Evolutionary conservation across 805 yeast species (phyloP).

Genomic region (Wickerhamomyces ciferrii): DNA sequence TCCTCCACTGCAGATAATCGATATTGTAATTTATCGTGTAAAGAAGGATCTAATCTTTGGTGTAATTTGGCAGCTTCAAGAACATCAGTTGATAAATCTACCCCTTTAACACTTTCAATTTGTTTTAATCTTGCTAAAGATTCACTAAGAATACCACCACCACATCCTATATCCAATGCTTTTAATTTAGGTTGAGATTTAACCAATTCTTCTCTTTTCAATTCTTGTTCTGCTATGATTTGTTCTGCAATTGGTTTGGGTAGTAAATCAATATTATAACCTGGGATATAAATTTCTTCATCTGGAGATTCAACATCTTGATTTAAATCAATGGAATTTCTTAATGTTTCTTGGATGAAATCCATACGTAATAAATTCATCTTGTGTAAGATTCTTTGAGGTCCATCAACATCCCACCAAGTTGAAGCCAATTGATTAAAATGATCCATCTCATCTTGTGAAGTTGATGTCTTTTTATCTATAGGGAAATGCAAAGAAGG

Average conservation of each 20-base stretch:
- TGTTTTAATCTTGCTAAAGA: conserved; percentile 73
- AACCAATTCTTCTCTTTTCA: conserved; percentile 33
- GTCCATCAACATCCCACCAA: conserved; percentile 98
- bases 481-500: not conserved
- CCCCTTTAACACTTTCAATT: conserved; percentile 64
- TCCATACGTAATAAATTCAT: conserved; percentile 92
- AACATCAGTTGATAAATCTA: conserved; percentile 84
- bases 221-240: conserved; percentile 46
- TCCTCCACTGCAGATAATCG: conserved; percentile 59
- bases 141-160: conserved; percentile 94
- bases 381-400: conserved; percentile 89
- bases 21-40: conserved; percentile 54
- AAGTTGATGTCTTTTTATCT: conserved; percentile 29
- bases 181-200: conserved; percentile 26
- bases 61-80: conserved; percentile 75
- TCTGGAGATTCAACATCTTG: conserved; percentile 24
- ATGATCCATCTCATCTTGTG: conserved; percentile 67
- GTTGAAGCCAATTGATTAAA: conserved; percentile 82
- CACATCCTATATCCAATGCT: conserved; percentile 92
- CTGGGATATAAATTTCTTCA: conserved; percentile 66
- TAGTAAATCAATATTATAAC: conserved; percentile 62
- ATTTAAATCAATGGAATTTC: conserved; percentile 11
- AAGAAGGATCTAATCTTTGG: conserved; percentile 55
- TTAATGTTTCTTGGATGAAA: conserved; percentile 64
- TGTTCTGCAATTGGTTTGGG: conserved; percentile 49